phyloP scores from a whole-genome alignment of 2,329 filamentous ascomycete species.

The Neonectria coccinea region DNA sequence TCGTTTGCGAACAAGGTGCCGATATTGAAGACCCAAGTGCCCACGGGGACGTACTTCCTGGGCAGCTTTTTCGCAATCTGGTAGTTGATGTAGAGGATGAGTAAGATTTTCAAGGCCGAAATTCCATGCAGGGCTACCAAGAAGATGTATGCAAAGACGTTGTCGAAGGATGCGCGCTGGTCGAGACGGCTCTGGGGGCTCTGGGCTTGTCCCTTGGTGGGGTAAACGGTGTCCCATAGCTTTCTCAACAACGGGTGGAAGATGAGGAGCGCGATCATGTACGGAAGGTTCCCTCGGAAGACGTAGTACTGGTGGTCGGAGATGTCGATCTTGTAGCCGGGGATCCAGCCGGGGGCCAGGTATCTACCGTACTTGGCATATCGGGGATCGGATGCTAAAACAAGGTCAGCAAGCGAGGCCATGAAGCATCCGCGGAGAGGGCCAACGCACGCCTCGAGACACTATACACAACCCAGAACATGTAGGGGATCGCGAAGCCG shows the following conservation, averaged over 20 bases:
- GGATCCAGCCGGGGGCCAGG: slow-evolving; percentile 89
- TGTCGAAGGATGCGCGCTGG: slow-evolving; percentile 84
- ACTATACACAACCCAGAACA: slow-evolving; percentile 91
- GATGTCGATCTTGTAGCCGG: slow-evolving; percentile 90
- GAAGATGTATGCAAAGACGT: slow-evolving; percentile 83
- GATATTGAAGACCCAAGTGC: slow-evolving; percentile 93
- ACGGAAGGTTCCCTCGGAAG: slow-evolving; percentile 88
- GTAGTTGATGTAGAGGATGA: slow-evolving; percentile 86
- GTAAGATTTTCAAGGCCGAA: slow-evolving; percentile 83
- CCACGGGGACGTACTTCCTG: slow-evolving; percentile 74
- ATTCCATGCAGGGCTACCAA: slow-evolving; percentile 85
- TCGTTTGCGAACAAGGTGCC: slow-evolving; percentile 90
- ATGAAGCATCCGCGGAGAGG: background rate
- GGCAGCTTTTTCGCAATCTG: slow-evolving; percentile 79
- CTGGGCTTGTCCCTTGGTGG: slow-evolving; percentile 50
- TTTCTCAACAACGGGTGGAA: slow-evolving; percentile 84
- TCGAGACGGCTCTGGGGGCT: slow-evolving; percentile 69
- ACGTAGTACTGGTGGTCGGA: slow-evolving; percentile 88
- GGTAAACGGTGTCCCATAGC: slow-evolving; percentile 71
- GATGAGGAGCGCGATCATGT: slow-evolving; percentile 78
- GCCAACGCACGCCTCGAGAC: slow-evolving; percentile 79
- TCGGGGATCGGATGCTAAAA: slow-evolving; percentile 79
- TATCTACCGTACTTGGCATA: slow-evolving; percentile 79
- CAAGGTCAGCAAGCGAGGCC: slow-evolving; percentile 30
- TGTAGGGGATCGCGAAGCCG: slow-evolving; percentile 75